Percentiles rank a stretch among this genome's conserved stretches.
Conservation (phyloP, 805 yeast species). For the Ogataea haglerorum region DNA sequence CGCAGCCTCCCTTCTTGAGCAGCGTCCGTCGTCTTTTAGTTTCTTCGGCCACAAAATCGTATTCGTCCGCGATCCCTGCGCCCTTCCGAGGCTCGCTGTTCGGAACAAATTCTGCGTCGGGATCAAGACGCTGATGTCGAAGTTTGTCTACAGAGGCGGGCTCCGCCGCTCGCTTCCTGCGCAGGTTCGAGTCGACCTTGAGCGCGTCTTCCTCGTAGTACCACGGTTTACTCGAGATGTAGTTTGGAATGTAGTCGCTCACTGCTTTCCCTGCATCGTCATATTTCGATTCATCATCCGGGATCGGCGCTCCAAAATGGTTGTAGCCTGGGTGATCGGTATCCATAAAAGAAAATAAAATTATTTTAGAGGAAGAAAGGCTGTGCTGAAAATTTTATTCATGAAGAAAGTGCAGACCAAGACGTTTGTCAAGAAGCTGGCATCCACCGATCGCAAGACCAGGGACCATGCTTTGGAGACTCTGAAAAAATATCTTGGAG, state of each 20-base stretch:
- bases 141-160: slow-evolving; percentile 41
- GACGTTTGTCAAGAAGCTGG: slow-evolving; percentile 72
- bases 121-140: slow-evolving; percentile 54
- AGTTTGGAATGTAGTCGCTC: slow-evolving; percentile 39
- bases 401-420: slow-evolving; percentile 34
- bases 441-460: slow-evolving; percentile 74
- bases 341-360: slow-evolving; percentile 5
- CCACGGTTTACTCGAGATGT: slow-evolving; percentile 41
- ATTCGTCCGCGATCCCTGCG: slow-evolving; percentile 51
- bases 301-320: slow-evolving; percentile 4
- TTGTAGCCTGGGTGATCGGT: slow-evolving; percentile 11
- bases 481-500: slow-evolving; percentile 53
- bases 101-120: slow-evolving; percentile 37
- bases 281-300: slow-evolving; percentile 20
- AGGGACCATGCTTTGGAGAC: slow-evolving; percentile 72
- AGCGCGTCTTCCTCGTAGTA: slow-evolving; percentile 31
- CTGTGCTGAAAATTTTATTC: slow-evolving; percentile 13
- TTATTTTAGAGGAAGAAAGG: neutral
- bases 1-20: slow-evolving; percentile 32
- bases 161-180: slow-evolving; percentile 25
- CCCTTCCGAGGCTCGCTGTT: slow-evolving; percentile 55
- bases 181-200: slow-evolving; percentile 26
- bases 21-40: slow-evolving; percentile 4
- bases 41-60: slow-evolving; percentile 22
- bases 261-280: slow-evolving; percentile 36